phyloP scores from a whole-genome alignment of 108 stramenopile genomes.

The Cyclotella sp. region DNA sequence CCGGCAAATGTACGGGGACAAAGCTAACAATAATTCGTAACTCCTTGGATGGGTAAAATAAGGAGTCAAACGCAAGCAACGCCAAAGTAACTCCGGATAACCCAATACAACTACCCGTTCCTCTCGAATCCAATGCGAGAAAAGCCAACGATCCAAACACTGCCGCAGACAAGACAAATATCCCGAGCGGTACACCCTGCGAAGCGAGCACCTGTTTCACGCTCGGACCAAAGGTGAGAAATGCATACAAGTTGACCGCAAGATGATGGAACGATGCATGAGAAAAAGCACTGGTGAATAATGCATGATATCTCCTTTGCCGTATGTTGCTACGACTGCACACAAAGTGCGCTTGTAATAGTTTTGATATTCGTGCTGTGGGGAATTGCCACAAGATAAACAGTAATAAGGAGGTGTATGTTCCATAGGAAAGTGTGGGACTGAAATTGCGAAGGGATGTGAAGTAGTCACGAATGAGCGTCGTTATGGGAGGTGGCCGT shows the following conservation, averaged over 20 bases:
- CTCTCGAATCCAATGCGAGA: constrained; percentile 26
- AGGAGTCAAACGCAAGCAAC: constrained; percentile 65
- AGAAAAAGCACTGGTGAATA: constrained; percentile 66
- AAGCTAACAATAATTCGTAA: constrained; percentile 59
- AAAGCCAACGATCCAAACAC: constrained; percentile 49
- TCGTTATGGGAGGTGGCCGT: constrained; percentile 39
- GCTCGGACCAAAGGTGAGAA: constrained; percentile 60
- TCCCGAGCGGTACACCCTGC: constrained; percentile 53
- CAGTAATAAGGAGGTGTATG: constrained; percentile 37
- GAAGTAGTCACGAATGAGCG: constrained; percentile 35
- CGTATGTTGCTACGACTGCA: constrained; percentile 56
- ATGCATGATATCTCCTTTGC: constrained; percentile 44
- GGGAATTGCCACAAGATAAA: constrained; percentile 71
- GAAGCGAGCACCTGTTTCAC: constrained; percentile 25
- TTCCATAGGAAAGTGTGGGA: constrained; percentile 45
- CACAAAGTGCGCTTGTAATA: constrained; percentile 61
- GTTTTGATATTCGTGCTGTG: constrained; percentile 11
- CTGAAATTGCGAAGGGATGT: constrained; percentile 30
- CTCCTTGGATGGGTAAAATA: constrained; percentile 54
- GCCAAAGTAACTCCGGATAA: constrained; percentile 72
- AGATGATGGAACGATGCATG: constrained; percentile 69
- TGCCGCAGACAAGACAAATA: constrained; percentile 60
- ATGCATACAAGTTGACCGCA: constrained; percentile 62
- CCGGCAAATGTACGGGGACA: constrained; percentile 65
- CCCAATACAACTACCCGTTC: constrained; percentile 63